These are phyloP conservation scores for Phytophthora crassamura DNA, from an alignment of 352 stramenopile genomes.

Conservation along the genomic window DNA sequence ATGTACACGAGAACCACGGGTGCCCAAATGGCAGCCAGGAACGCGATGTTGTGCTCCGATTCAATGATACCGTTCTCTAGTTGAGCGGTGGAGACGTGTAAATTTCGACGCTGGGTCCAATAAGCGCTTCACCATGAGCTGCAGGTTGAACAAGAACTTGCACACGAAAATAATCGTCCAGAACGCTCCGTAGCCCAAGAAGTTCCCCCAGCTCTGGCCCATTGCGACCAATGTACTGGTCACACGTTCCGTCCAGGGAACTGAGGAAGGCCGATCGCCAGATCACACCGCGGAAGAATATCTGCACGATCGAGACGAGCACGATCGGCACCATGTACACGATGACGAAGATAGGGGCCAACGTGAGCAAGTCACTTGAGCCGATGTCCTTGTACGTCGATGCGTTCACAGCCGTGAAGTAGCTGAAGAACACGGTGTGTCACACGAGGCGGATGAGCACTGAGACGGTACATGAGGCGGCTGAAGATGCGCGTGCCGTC, in stretches of 20 bases:
- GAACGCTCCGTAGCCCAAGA: conserved; percentile 75
- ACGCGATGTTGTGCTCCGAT: conserved; percentile 84
- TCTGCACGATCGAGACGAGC: conserved; percentile 66
- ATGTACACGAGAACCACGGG: conserved; percentile 87
- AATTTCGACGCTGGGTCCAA: conserved; percentile 96
- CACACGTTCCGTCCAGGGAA: conserved; percentile 66
- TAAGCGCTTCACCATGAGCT: conserved; percentile 97
- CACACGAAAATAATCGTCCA: conserved; percentile 88
- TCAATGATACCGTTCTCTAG: conserved; percentile 67
- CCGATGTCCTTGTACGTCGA: conserved; percentile 76
- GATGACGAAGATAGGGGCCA: conserved; percentile 57
- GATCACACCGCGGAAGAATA: conserved; percentile 64
- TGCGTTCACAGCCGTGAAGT: conserved; percentile 75
- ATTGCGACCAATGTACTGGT: conserved; percentile 89
- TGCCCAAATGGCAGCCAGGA: conserved; percentile 77
- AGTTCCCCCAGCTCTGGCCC: conserved; percentile 70
- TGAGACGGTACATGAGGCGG: conserved; percentile 53
- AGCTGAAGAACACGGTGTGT: conserved; percentile 81
- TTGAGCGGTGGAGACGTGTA: conserved; percentile 63
- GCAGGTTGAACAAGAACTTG: conserved; percentile 98
- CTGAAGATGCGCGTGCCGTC: conserved; percentile 79
- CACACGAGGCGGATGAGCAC: conserved; percentile 80
- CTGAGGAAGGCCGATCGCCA: conserved; percentile 68
- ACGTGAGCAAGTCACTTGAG: conserved; percentile 63
- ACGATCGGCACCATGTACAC: conserved; percentile 73